Evolutionary conservation across 768 basidiomycete genomes (phyloP), one percentile per base, ranked within the genome.

Genomic region (Trametes cubensis): DNA sequence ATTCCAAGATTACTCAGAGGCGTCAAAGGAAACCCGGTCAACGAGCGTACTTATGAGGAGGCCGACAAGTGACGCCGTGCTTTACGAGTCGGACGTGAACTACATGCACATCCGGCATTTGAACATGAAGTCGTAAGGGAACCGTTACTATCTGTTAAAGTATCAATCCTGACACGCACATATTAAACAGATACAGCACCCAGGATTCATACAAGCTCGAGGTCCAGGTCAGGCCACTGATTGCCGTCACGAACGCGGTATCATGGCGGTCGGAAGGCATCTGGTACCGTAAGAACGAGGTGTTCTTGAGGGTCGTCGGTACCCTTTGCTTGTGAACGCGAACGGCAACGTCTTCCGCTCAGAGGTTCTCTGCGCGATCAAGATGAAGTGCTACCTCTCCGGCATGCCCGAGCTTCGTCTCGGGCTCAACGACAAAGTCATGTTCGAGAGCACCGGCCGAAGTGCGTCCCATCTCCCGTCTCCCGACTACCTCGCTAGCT

Each of bases 341-440:
- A 93, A 92, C 66, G 96, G 96, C 39, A 96, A 94, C 70, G 97
- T 99, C 38, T 93, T 98, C 17, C 88, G 97, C 49, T 95, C 93
- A 17, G 97, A 99, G 76, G 98, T 99, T 67, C 79, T 98, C 2
- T 97, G 97, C n/a, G 94, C 95, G 0, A 85, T 99, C 70, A 98
- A 99, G 83, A 98, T 98, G 97, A 98, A 98, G 76, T 98, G 96
- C 73, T 99, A 98, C 73, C 83, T 99, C 2, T 95, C 94, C 10
- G 97, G 97, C n/a, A 99, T 98, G 97, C 97, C 97, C 18, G 97
- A 99, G 73, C 81, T 98, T 48, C 83, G 96, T 61, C 76, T 99
- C 28, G 97, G 96, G 3, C 80, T 99, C 59, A 99, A 99, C 76
- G 96, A 99, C 79, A 98, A 98, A 77, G 95, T 98, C 74, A 98